A percentile compares a stretch with the other conserved stretches of the same genome.
These are phyloP conservation scores for Zangia roseola DNA, from an alignment of 768 basidiomycete species.

Conservation along the genomic window DNA sequence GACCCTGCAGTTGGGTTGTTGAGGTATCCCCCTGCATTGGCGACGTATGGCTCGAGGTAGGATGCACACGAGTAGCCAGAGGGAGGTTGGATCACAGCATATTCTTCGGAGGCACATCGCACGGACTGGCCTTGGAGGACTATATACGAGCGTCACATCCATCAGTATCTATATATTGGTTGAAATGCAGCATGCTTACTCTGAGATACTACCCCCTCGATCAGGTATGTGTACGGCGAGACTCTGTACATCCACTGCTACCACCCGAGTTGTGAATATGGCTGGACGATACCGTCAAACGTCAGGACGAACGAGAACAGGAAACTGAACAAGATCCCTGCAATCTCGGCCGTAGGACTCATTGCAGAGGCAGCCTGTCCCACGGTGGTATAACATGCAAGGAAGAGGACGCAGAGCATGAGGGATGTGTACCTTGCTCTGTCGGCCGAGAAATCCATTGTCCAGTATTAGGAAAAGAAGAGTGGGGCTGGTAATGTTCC, in stretches of 20 bases:
- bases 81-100: slow-evolving; percentile 51
- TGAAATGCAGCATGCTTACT: slow-evolving; percentile 36
- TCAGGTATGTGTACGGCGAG: slow-evolving; percentile 55
- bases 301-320: slow-evolving; percentile 62
- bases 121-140: slow-evolving; percentile 51
- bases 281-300: slow-evolving; percentile 73
- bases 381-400: slow-evolving; percentile 61
- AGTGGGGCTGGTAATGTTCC: slow-evolving; percentile 60
- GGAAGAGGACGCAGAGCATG: slow-evolving; percentile 51
- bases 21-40: slow-evolving; percentile 45
- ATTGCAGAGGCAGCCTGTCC: slow-evolving; percentile 61
- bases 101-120: slow-evolving; percentile 61
- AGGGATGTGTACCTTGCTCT: slow-evolving; percentile 61
- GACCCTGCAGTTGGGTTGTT: slow-evolving; percentile 36
- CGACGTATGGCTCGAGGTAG: slow-evolving; percentile 45
- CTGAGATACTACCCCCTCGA: slow-evolving; percentile 46
- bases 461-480: slow-evolving; percentile 72
- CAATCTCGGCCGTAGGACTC: slow-evolving; percentile 58
- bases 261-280: slow-evolving; percentile 58
- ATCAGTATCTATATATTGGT: not conserved
- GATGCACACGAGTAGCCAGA: slow-evolving; percentile 44
- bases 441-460: slow-evolving; percentile 54
- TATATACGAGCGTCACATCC: slow-evolving; percentile 23
- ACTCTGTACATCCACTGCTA: slow-evolving; percentile 70
- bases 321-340: slow-evolving; percentile 55